Conservation (phyloP, 2,329 filamentous ascomycete species). For the Scytalidium sp. region DNA sequence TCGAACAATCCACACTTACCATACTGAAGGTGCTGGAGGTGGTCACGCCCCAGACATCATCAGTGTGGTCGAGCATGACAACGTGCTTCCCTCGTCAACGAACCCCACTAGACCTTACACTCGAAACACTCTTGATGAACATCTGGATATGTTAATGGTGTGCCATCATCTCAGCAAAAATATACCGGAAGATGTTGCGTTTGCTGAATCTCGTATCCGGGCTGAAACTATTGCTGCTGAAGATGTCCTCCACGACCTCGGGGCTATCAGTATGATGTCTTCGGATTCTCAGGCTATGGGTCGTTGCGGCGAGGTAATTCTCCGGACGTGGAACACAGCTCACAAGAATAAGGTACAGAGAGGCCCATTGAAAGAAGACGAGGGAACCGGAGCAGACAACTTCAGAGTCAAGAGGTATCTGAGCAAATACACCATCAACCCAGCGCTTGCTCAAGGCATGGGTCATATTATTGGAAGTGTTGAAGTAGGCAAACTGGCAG, state of each 20-base stretch:
- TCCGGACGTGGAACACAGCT: slow-evolving; percentile 94
- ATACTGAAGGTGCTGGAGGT: slow-evolving; percentile 92
- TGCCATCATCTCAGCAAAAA: slow-evolving; percentile 92
- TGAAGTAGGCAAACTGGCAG: slow-evolving; percentile 86
- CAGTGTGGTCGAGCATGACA: slow-evolving; percentile 80
- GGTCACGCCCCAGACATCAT: slow-evolving; percentile 97
- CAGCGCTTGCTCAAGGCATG: slow-evolving; percentile 89
- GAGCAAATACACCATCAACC: slow-evolving; percentile 95
- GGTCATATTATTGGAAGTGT: slow-evolving; percentile 80
- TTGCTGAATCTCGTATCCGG: slow-evolving; percentile 90
- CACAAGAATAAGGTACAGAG: slow-evolving; percentile 94
- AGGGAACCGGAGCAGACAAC: slow-evolving; percentile 79
- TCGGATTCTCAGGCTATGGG: slow-evolving; percentile 97
- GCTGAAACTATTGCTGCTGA: slow-evolving; percentile 96
- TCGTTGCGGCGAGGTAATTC: slow-evolving; percentile 87
- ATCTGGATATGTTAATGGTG: slow-evolving; percentile 98
- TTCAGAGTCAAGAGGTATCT: slow-evolving; percentile 90
- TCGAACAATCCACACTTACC: slow-evolving; percentile 92
- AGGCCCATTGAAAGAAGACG: slow-evolving; percentile 72
- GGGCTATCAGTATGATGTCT: slow-evolving; percentile 97
- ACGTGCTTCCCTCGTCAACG: slow-evolving; percentile 86
- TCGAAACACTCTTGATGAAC: slow-evolving; percentile 88
- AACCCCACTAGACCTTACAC: slow-evolving; percentile 93
- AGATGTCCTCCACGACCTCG: slow-evolving; percentile 91
- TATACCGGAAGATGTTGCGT: slow-evolving; percentile 93